Base-by-base conservation (phyloP, 257 asterid species). In the Plantago major region DNA sequence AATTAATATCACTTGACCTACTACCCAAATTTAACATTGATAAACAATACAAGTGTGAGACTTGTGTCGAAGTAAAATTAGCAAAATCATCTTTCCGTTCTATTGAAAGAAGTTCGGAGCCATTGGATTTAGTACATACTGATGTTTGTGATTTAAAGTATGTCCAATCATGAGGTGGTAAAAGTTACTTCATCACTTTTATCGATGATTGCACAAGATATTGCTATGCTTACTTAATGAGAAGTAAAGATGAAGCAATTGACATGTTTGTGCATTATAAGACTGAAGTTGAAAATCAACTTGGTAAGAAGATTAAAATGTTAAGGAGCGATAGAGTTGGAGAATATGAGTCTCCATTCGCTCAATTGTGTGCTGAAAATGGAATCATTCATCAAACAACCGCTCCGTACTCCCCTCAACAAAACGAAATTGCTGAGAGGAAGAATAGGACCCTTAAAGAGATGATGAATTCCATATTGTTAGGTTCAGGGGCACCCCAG, bases 321-420 rank as follows among this genome's bases (percentile, higher is more conserved):
- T 22, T 22, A 22, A 19, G 19, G 3, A 56, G 62, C 37, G 46
- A 56, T 15, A 5, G 45, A 56, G 46, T 22, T 3, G 62, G 62
- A 11, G 62, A 56, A 12, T 56, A 30, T 3, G 62, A 30, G 3
- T 6, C 44, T 8, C 45, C 62, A 28, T 56, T 30, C 37, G 62
- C 37, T 11, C 16, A 56, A 30, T 11, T 11, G 3, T 11, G 45
- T 30, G 16, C 11, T 22, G 16, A 55, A 30, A 28, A 9, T 55
- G 60, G 60, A 11, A 55, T 55, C 30, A 55, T 55, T 55, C 45
- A 55, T 55, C 60, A 55, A 55, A 55, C 60, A 1, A 28, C 43
- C 3, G 45, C 60, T 9, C 43, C 60, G 1, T 55, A 55, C 18
- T n/a, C 22, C 45, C 60, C 60, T 33, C 18, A 55, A 5, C 26